These are phyloP conservation scores for Ophiostoma piceae DNA, from an alignment of 2,329 filamentous ascomycete species.

Conservation along the genomic window DNA sequence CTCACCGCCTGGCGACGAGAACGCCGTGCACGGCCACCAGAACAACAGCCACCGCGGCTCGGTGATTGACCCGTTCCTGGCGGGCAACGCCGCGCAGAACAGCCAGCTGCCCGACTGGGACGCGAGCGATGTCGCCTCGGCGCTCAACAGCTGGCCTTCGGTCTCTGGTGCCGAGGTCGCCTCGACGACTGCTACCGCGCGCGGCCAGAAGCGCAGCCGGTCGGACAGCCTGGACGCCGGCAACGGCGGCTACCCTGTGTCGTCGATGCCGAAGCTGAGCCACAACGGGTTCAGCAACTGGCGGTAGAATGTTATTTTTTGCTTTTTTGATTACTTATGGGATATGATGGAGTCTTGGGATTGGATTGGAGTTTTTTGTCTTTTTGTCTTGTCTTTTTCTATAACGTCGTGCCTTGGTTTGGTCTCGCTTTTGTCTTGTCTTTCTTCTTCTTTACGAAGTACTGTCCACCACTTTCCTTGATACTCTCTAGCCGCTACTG, in stretches of 20 bases:
- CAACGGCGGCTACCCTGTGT: slow-evolving; percentile 26
- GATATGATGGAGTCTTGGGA: background rate
- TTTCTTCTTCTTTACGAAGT: background rate
- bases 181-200: slow-evolving; percentile 18
- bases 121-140: slow-evolving; percentile 29
- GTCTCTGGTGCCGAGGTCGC: slow-evolving; percentile 20
- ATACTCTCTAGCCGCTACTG: slow-evolving; percentile 21
- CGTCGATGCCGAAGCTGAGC: slow-evolving; percentile 27
- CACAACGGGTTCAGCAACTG: slow-evolving; percentile 28
- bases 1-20: slow-evolving; percentile 31
- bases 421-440: background rate
- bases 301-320: slow-evolving; percentile 18
- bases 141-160: slow-evolving; percentile 24
- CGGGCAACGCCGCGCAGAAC: slow-evolving; percentile 18
- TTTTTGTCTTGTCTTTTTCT: background rate
- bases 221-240: slow-evolving; percentile 33
- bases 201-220: slow-evolving; percentile 34
- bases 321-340: slow-evolving; percentile 22
- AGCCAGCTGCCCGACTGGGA: slow-evolving; percentile 27
- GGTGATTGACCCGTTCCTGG: slow-evolving; percentile 31
- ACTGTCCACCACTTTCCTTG: slow-evolving; percentile 15
- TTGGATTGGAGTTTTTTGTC: background rate
- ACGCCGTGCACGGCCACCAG: slow-evolving; percentile 18
- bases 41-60: slow-evolving; percentile 21
- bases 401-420: background rate